Evolutionary conservation across 768 basidiomycete genomes (phyloP).

Genomic region (Leccinum obscurum): DNA sequence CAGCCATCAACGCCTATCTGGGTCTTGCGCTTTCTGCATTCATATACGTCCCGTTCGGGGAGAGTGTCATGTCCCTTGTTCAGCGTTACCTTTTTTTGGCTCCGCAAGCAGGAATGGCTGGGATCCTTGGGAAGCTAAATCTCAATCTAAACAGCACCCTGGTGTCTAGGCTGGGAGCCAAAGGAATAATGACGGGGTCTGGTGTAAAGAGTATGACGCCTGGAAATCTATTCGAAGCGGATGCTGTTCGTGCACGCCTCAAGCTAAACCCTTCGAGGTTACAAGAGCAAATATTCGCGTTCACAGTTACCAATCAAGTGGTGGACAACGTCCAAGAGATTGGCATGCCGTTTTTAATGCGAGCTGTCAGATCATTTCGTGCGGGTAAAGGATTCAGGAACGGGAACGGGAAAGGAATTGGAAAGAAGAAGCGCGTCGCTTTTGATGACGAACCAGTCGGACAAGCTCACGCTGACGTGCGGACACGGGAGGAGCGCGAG

Average conservation of each 20-base stretch:
- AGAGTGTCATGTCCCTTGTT: constrained; percentile 68
- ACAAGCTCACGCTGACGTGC: constrained; percentile 31
- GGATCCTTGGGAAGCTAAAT: constrained; percentile 23
- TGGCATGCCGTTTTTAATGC: constrained; percentile 74
- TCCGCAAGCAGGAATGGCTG: constrained; percentile 13
- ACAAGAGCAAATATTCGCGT: constrained; percentile 92
- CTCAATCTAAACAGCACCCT: constrained; percentile 30
- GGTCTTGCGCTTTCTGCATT: constrained; percentile 93
- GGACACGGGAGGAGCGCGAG: constrained; percentile 62
- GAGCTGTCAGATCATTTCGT: constrained; percentile 53
- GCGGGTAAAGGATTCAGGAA: constrained; percentile 41
- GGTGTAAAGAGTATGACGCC: constrained; percentile 17
- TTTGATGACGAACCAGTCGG: constrained; percentile 60
- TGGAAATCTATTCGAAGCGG: constrained; percentile 49
- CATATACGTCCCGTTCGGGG: constrained; percentile 93
- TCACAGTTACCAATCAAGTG: constrained; percentile 85
- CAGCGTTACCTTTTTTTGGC: constrained; percentile 32
- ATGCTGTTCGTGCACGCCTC: constrained; percentile 47
- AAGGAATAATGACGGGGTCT: constrained; percentile 7
- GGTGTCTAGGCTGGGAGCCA: constrained; percentile 29
- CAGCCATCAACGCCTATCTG: constrained; percentile 87
- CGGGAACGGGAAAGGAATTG: constrained; percentile 21
- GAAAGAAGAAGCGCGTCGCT: constrained; percentile 65
- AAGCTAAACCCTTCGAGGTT: constrained; percentile 71
- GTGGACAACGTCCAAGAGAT: constrained; percentile 78